Conservation (phyloP, 768 basidiomycete genomes). For the Boletus eberwhitei region DNA sequence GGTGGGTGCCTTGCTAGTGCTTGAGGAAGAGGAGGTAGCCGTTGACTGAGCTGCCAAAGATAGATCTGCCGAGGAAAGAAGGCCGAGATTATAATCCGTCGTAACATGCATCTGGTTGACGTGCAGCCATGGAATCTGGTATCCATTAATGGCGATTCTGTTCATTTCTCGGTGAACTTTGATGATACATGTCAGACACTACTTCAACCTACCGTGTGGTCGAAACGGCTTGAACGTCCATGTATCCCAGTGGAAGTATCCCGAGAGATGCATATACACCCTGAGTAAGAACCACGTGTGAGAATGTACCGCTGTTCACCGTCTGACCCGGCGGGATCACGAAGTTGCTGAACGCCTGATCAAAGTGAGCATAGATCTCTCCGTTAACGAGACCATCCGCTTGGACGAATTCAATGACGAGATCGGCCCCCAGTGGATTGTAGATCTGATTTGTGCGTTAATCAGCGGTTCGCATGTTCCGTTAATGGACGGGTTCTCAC, state of each 20-base stretch:
- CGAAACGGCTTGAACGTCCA: slow-evolving; percentile 52
- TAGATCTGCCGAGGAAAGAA: slow-evolving; percentile 19
- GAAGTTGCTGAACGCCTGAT: slow-evolving; percentile 51
- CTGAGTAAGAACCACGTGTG: slow-evolving; percentile 55
- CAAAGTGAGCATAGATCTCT: slow-evolving; percentile 55
- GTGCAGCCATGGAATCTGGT: slow-evolving; percentile 64
- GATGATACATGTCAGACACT: not conserved
- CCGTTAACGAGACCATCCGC: slow-evolving; percentile 52
- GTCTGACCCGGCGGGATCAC: slow-evolving; percentile 55
- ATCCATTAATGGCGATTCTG: slow-evolving; percentile 51
- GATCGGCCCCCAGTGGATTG: slow-evolving; percentile 57
- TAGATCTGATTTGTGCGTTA: slow-evolving; percentile 33
- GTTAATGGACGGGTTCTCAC: slow-evolving; percentile 32
- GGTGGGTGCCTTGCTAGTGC: not conserved
- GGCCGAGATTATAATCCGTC: slow-evolving; percentile 39
- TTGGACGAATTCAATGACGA: slow-evolving; percentile 57
- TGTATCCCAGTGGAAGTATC: slow-evolving; percentile 51
- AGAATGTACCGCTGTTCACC: slow-evolving; percentile 57
- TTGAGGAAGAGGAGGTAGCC: not conserved
- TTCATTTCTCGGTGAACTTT: not conserved
- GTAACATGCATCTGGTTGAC: slow-evolving; percentile 52
- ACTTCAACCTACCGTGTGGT: slow-evolving; percentile 36
- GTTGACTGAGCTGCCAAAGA: slow-evolving; percentile 13
- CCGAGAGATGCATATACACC: slow-evolving; percentile 54
- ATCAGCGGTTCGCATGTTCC: not conserved